Evolutionary conservation across 139 green algal genomes (phyloP), one percentile per base, ranked within the genome.

Genomic region (Coelastrella sp.): DNA sequence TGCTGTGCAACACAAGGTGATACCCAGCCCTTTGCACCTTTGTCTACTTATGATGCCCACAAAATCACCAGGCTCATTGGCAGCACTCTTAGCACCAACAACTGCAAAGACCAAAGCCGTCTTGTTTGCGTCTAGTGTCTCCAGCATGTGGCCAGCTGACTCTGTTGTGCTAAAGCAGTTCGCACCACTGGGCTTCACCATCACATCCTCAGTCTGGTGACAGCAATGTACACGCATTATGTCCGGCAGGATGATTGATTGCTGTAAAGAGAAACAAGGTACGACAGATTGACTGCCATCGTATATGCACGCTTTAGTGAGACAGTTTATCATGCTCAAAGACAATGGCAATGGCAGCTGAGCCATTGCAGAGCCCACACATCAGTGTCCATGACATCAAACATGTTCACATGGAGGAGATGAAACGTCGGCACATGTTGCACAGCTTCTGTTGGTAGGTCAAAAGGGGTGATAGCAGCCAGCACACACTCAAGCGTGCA

Each of bases 11-110:
- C 63, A 70, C 35, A 49, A 49, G 35, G 35, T 49, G 35, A 24
- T 19, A n/a, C 9, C 12, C 8, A 59, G 27, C 6, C 19, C 24
- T 79, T 15, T 58, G 11, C 20, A 90, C 87, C 87, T 90, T 27
- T 66, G 14, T 20, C 87, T 85, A 63, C 87, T 90, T 78, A 95
- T 93, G 79, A 95, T 92, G 85, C 93, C 93, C 60, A 93, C 74
- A 17, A 95, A 95, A 70, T 94, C 75, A 7, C 91, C 93, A 7
- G 60, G n/a, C 4, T 89, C 82, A 4, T 61, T 72, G 11, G 8
- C 17, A 15, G 8, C 8, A 72, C 81, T n/a, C 22, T 72, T 61
- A 6, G 58, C 12, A 8, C 68, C 88, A 65, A 92, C 88, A 63
- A 94, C 91, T 25, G 93, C 84, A 78, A 94, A 95, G 56, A 91